Evolutionary conservation across 306 rosid species (phyloP).

Genomic region (Chamaecrista fasciculata): DNA sequence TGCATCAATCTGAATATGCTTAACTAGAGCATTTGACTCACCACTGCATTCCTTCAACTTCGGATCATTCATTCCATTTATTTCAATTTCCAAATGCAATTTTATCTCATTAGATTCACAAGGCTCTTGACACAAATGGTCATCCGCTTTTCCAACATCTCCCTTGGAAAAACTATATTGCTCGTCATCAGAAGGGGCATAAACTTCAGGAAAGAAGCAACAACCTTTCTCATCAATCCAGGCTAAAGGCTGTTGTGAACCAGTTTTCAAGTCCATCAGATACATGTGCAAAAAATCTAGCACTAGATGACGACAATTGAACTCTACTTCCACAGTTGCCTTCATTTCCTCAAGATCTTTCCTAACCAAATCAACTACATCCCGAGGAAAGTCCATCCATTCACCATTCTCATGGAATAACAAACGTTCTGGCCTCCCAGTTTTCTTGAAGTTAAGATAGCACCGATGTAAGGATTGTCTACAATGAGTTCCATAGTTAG

Average conservation of each 20-base stretch:
- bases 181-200: slow-evolving; percentile 38
- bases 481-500: slow-evolving; percentile 33
- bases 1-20: slow-evolving; percentile 43
- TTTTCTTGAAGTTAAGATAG: slow-evolving; percentile 64
- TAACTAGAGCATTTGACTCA: slow-evolving; percentile 62
- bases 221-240: slow-evolving; percentile 83
- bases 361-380: slow-evolving; percentile 57
- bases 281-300: slow-evolving; percentile 86
- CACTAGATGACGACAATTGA: slow-evolving; percentile 50
- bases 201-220: slow-evolving; percentile 88
- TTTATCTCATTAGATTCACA: slow-evolving; percentile 53
- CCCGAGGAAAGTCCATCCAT: slow-evolving; percentile 69
- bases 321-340: slow-evolving; percentile 60
- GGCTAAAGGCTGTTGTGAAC: slow-evolving; percentile 65
- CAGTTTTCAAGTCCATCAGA: slow-evolving; percentile 66
- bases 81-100: slow-evolving; percentile 78
- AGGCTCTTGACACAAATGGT: slow-evolving; percentile 31
- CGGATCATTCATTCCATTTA: slow-evolving; percentile 52
- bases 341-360: slow-evolving; percentile 64
- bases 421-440: slow-evolving; percentile 68
- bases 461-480: slow-evolving; percentile 41
- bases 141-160: slow-evolving; percentile 28
- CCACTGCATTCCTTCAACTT: slow-evolving; percentile 64
- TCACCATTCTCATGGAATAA: slow-evolving; percentile 67
- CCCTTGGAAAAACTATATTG: slow-evolving; percentile 24